Percentiles rank a stretch among this genome's conserved stretches.
Evolutionary conservation across 768 basidiomycete species (phyloP).

Genomic region (Tricholoma furcatifolium): DNA sequence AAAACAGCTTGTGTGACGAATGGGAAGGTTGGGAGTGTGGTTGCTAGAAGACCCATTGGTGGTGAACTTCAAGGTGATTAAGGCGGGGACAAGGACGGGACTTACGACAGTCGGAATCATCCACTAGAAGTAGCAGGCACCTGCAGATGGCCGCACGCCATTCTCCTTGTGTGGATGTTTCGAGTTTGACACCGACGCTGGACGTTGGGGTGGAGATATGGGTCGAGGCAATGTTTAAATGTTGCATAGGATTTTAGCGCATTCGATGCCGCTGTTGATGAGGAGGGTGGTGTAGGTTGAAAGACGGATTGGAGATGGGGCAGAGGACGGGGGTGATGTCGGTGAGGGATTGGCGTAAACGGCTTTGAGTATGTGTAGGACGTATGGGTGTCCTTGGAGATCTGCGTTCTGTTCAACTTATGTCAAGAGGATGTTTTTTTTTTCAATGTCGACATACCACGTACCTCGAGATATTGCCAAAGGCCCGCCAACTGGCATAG

Average conservation of each 20-base stretch:
- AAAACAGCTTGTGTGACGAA: no score
- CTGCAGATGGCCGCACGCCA: constrained; percentile 57
- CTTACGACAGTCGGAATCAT: constrained; percentile 26
- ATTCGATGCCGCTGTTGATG: constrained; percentile 48
- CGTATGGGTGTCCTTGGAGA: constrained; percentile 77
- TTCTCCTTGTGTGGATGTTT: constrained; percentile 51
- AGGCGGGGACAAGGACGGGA: not conserved
- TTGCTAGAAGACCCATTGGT: not conserved
- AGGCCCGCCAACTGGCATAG: constrained; percentile 60
- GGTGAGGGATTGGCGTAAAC: constrained; percentile 10
- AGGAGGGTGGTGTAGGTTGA: constrained; percentile 81
- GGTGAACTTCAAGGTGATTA: not conserved
- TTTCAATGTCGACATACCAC: constrained; percentile 17
- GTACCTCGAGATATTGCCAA: constrained; percentile 62
- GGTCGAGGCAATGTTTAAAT: constrained; percentile 49
- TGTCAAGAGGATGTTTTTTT: not conserved
- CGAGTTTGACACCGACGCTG: constrained; percentile 38
- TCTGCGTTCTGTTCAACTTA: constrained; percentile 49
- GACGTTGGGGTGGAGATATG: not conserved
- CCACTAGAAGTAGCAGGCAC: constrained; percentile 45
- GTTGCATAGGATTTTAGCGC: constrained; percentile 68
- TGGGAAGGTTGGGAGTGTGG: no score
- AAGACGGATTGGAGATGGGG: constrained; percentile 49
- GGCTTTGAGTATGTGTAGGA: constrained; percentile 70
- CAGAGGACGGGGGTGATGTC: constrained; percentile 37